Evolutionary conservation across 805 yeast species (phyloP).

Genomic region (Deakozyma indianensis): DNA sequence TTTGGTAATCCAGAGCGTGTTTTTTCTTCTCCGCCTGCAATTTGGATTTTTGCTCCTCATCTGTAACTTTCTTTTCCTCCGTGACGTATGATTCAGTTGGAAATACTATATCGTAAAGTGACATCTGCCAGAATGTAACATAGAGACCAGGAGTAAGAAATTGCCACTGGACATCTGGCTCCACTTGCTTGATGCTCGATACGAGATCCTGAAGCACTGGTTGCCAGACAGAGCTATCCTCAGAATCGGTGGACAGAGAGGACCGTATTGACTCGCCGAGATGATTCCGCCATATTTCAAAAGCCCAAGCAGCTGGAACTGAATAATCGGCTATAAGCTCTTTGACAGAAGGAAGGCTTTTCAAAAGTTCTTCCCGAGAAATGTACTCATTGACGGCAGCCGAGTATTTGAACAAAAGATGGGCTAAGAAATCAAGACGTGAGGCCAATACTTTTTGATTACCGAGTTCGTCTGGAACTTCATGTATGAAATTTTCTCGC

Average conservation of each 20-base stretch:
- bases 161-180: too few species aligned
- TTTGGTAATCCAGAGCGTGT: slow-evolving; percentile 30
- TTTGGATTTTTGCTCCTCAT: slow-evolving; percentile 13
- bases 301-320: slow-evolving; percentile 41
- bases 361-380: slow-evolving; percentile 10
- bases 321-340: slow-evolving; percentile 16
- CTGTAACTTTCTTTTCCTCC: slow-evolving; percentile 28
- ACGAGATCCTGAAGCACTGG: background rate
- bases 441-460: slow-evolving; percentile 61
- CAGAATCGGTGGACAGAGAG: background rate
- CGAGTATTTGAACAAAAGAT: slow-evolving; percentile 49
- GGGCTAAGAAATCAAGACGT: slow-evolving; percentile 54
- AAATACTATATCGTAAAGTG: slow-evolving; percentile 56
- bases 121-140: slow-evolving; percentile 55
- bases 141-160: background rate
- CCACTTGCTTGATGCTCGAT: background rate
- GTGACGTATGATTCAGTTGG: slow-evolving; percentile 34
- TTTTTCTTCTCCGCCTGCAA: slow-evolving; percentile 24
- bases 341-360: slow-evolving; percentile 4
- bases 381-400: slow-evolving; percentile 39
- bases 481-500: slow-evolving; percentile 13
- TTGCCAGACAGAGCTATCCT: background rate
- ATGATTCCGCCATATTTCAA: slow-evolving; percentile 55
- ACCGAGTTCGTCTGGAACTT: slow-evolving; percentile 16
- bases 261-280: slow-evolving; percentile 5